These are phyloP conservation scores for Leishmania mexicana DNA, from an alignment of 208 protist genomes.

Conservation along the genomic window DNA sequence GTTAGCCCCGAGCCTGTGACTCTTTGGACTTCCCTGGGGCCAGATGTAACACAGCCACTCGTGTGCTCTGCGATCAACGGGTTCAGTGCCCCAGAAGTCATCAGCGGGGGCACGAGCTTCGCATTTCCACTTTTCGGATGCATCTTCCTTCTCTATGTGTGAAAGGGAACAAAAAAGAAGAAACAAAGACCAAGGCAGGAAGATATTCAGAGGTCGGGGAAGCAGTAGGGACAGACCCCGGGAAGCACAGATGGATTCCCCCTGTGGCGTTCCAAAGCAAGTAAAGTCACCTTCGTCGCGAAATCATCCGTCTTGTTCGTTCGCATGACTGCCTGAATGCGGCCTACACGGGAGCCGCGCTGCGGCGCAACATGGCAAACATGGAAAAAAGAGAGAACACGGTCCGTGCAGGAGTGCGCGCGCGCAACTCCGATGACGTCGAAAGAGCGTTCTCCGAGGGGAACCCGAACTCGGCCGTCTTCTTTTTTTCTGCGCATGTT, in stretches of 20 bases:
- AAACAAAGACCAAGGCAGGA: neutral
- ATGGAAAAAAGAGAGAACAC: neutral
- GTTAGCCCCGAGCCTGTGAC: conserved; percentile 13
- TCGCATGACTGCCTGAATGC: neutral
- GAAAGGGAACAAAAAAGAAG: neutral
- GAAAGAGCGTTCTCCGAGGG: neutral
- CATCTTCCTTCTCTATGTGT: neutral
- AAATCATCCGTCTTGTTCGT: neutral
- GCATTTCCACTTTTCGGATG: neutral
- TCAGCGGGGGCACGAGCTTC: conserved; percentile 33
- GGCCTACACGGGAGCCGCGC: neutral
- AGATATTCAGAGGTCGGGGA: neutral
- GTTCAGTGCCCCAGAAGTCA: conserved; percentile 33
- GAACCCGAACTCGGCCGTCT: neutral
- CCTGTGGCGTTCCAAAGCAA: neutral
- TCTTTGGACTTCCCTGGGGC: neutral
- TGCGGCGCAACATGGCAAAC: neutral
- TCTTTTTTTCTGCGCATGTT: neutral
- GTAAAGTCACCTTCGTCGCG: neutral
- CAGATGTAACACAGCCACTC: neutral
- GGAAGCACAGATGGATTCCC: neutral
- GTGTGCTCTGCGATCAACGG: neutral
- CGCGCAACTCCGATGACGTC: neutral
- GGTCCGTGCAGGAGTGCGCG: neutral
- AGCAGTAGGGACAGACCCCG: neutral